Conservation (phyloP, 139 green algal species). For the Ulvella scutata region DNA sequence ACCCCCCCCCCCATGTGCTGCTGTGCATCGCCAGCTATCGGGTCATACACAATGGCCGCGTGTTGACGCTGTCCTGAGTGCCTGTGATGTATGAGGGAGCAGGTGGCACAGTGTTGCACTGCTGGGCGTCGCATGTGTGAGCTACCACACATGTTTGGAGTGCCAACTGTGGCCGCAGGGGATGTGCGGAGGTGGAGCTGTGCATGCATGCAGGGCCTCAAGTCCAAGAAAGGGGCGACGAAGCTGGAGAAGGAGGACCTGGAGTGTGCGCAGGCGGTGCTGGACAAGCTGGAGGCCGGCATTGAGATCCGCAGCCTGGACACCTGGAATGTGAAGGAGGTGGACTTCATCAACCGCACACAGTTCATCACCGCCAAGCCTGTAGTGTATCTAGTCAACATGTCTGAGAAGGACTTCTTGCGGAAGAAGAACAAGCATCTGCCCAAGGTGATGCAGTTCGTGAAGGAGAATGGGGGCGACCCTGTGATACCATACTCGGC, state of each 20-base stretch:
- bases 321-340: slow-evolving; percentile 62
- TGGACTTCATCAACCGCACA: slow-evolving; percentile 71
- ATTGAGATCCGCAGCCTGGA: slow-evolving; percentile 70
- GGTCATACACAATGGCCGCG: too few species aligned
- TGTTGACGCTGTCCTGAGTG: too few species aligned
- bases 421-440: slow-evolving; percentile 99
- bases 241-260: slow-evolving; percentile 83
- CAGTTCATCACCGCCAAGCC: slow-evolving; percentile 84
- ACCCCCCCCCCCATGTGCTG: too few species aligned
- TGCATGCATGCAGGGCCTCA: background rate
- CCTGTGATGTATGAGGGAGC: too few species aligned
- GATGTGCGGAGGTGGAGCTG: too few species aligned
- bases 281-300: slow-evolving; percentile 37
- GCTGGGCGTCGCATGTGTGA: too few species aligned
- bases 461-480: slow-evolving; percentile 63
- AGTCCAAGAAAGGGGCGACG: slow-evolving; percentile 18
- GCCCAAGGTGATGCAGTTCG: slow-evolving; percentile 85
- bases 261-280: slow-evolving; percentile 34
- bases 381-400: slow-evolving; percentile 90
- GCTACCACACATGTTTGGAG: too few species aligned
- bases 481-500: slow-evolving; percentile 91
- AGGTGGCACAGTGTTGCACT: too few species aligned
- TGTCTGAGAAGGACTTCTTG: slow-evolving; percentile 79
- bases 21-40: too few species aligned
- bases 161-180: too few species aligned